A percentile compares a stretch with the other conserved stretches of the same genome.
phyloP scores from a whole-genome alignment of 1,284 basidiomycete species.

The Ceratobasidium sp. region DNA sequence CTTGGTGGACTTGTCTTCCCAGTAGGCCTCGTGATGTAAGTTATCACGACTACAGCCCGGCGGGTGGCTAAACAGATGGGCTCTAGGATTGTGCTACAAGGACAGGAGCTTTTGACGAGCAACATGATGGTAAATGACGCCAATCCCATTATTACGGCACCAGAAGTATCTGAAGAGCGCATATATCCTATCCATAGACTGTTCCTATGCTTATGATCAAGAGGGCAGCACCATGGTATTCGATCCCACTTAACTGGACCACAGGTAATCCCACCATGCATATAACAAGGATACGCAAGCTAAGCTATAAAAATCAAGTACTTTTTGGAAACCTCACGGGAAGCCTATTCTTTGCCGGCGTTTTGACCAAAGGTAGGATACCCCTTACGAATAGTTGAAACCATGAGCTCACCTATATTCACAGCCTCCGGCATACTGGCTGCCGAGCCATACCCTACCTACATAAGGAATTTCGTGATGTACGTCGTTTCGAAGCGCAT shows the following conservation, averaged over 20 bases:
- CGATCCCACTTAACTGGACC: constrained; percentile 68
- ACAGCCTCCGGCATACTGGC: constrained; percentile 66
- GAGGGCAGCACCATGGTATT: constrained; percentile 71
- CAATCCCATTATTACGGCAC: not conserved
- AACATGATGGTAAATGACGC: constrained; percentile 69
- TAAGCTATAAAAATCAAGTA: constrained; percentile 60
- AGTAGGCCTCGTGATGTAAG: constrained; percentile 75
- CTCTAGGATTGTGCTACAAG: constrained; percentile 72
- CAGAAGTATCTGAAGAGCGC: not conserved
- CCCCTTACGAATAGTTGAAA: not conserved
- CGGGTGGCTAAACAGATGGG: not conserved
- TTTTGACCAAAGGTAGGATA: constrained; percentile 67
- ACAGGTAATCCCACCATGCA: constrained; percentile 57
- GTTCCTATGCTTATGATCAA: constrained; percentile 72
- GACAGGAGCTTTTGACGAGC: constrained; percentile 72
- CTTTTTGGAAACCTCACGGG: constrained; percentile 75
- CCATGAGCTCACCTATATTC: constrained; percentile 2
- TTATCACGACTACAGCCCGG: constrained; percentile 35
- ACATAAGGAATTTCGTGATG: constrained; percentile 62
- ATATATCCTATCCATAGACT: constrained; percentile 53
- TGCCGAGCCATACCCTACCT: constrained; percentile 63
- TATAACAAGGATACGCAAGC: not conserved
- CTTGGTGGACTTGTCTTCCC: constrained; percentile 73
- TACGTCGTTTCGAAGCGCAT: constrained; percentile 48
- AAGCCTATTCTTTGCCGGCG: constrained; percentile 72